Conservation (phyloP, 1,284 basidiomycete species). For the Rhodofomes roseus region DNA sequence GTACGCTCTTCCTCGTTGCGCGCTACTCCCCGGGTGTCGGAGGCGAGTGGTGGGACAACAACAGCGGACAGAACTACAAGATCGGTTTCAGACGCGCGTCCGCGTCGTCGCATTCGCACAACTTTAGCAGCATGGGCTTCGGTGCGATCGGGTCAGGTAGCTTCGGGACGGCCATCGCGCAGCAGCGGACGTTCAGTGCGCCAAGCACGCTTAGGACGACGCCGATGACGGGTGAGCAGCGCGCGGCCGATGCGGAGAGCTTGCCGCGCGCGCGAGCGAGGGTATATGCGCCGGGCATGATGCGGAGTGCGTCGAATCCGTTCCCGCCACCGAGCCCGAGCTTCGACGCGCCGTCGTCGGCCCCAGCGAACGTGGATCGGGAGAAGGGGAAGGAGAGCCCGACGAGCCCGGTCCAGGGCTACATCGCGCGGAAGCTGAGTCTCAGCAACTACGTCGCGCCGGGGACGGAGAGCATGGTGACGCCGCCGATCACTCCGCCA, state of each 20-base stretch:
- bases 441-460: conserved; percentile 49
- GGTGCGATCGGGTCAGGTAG: background rate
- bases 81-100: conserved; percentile 49
- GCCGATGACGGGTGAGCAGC: conserved; percentile 24
- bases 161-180: conserved; percentile 16
- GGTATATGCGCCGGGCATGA: conserved; percentile 17
- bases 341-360: conserved; percentile 6
- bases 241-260: conserved; percentile 3
- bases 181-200: conserved; percentile 35
- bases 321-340: conserved; percentile 1
- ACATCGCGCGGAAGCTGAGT: conserved; percentile 36
- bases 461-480: conserved; percentile 12
- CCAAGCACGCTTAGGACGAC: conserved; percentile 31
- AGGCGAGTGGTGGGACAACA: conserved; percentile 89
- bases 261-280: conserved; percentile 3
- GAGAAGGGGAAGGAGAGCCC: conserved; percentile 9
- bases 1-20: conserved; percentile 64
- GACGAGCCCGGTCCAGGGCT: conserved; percentile 16
- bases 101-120: conserved; percentile 15
- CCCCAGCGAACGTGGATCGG: conserved; percentile 12
- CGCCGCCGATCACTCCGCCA: conserved; percentile 28
- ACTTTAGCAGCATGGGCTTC: conserved; percentile 4
- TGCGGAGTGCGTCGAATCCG: conserved; percentile 17
- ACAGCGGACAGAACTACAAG: conserved; percentile 74
- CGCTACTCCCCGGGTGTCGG: conserved; percentile 52